These are phyloP conservation scores for Trichoderma harzianum DNA, from an alignment of 2,329 filamentous ascomycete genomes.

Conservation along the genomic window DNA sequence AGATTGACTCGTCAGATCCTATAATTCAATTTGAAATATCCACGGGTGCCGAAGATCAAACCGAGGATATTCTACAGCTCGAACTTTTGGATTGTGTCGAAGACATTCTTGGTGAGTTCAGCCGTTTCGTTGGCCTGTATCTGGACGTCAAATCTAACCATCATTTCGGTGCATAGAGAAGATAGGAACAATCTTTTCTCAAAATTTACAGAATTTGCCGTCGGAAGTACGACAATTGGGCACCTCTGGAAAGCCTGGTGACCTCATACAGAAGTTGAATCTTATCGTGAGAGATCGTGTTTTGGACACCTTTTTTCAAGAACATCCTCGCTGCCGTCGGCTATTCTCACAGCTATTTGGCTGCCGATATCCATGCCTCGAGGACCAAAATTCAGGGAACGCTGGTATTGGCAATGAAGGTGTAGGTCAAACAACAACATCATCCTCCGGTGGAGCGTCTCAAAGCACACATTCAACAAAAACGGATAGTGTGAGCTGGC, in stretches of 20 bases:
- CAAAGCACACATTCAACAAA: neutral
- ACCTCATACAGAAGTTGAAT: constrained; percentile 18
- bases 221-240: neutral
- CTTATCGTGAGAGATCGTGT: constrained; percentile 13
- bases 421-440: neutral
- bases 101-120: neutral
- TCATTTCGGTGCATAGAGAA: neutral
- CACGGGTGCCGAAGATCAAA: neutral
- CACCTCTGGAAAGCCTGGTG: no score
- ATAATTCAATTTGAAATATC: neutral
- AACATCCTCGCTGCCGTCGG: constrained; percentile 19
- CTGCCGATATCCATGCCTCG: constrained; percentile 22
- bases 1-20: neutral
- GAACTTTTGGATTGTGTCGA: neutral
- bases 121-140: neutral
- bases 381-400: no score
- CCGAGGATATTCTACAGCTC: neutral
- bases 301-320: constrained; percentile 25
- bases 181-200: neutral
- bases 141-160: neutral
- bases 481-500: neutral
- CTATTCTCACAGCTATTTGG: constrained; percentile 23
- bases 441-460: neutral
- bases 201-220: neutral
- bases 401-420: neutral